Base-by-base conservation (phyloP, 495 filamentous ascomycete species). In the Bacidia gigantensis region DNA sequence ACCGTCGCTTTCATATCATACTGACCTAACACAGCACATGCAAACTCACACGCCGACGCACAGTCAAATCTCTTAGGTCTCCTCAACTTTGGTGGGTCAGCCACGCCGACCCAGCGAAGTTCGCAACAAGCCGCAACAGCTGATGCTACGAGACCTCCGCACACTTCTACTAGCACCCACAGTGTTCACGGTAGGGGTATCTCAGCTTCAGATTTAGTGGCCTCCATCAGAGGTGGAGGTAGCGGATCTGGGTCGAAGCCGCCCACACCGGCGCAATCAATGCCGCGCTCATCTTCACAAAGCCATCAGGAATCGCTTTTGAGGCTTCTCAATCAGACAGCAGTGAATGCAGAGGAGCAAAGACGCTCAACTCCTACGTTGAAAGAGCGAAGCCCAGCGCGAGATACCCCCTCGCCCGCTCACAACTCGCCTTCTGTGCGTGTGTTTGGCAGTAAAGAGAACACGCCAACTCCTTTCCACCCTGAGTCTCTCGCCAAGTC, bases 21-120 rank as follows among this genome's bases (percentile, higher is more conserved):
- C 14, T 35, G 29, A 35, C 29, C 5, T 14, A 14, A 5, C 29
- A 35, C 29, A 35, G 29, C 29, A 35, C 29, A 5, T 35, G 29
- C 29, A 14, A 35, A 35, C 29, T 7, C 29, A 35, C 29, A 78
- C 50, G 67, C 76, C 49, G 73, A 86, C 62, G 79, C 71, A 69
- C 81, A 73, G 49, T 79, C 67, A 43, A 87, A 82, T 61, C 68
- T 98, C 56, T 73, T 98, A 62, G 92, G 83, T 60, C 75, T 98
- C 39, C 76, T 98, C 46, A 88, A 88, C 68, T 95, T 89, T 68
- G 87, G 78, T 11, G 21, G 21, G 58, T 76, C 85, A 47, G 71
- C 78, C 20, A 24, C 53, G 1, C 26, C 59, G 56, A 61, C 68
- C 17, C 56, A 57, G 43, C 54, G 65, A 51, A 50, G 63, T 42